Evolutionary conservation across 2,329 filamentous ascomycete species (phyloP).

Genomic region (Verruconis gallopava): DNA sequence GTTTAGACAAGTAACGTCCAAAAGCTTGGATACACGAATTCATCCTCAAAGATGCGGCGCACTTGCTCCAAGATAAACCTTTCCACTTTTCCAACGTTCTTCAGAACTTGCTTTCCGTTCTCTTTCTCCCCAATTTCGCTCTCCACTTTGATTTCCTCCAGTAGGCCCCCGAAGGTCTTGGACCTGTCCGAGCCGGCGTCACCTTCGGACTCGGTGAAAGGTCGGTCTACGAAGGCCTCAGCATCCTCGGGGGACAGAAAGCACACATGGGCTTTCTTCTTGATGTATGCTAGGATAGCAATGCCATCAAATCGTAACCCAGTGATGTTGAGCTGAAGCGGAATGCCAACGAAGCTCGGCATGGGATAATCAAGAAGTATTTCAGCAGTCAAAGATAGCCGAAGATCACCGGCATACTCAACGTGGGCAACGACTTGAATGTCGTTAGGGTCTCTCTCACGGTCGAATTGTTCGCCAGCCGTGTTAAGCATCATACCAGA

Average conservation of each 20-base stretch:
- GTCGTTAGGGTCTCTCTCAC: constrained; percentile 70
- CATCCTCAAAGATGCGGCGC: constrained; percentile 91
- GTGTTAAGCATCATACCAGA: neutral
- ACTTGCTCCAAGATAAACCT: constrained; percentile 95
- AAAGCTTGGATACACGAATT: constrained; percentile 96
- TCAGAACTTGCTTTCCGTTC: constrained; percentile 83
- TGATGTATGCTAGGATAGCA: constrained; percentile 81
- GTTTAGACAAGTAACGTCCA: constrained; percentile 86
- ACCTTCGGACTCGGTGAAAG: constrained; percentile 10
- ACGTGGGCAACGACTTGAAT: constrained; percentile 88
- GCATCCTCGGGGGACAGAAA: constrained; percentile 90
- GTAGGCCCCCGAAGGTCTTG: constrained; percentile 54
- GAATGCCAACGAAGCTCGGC: constrained; percentile 94
- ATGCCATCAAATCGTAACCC: constrained; percentile 92
- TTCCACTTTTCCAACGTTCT: constrained; percentile 98
- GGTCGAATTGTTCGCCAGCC: constrained; percentile 26
- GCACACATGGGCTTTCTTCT: constrained; percentile 81
- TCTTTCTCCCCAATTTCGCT: constrained; percentile 94
- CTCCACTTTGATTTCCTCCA: constrained; percentile 91
- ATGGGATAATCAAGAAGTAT: constrained; percentile 96
- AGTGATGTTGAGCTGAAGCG: constrained; percentile 87
- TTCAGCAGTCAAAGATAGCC: constrained; percentile 81
- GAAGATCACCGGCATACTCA: constrained; percentile 75
- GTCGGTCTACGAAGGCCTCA: constrained; percentile 38
- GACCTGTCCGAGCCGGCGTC: neutral